Evolutionary conservation across 345 rosid genomes (phyloP).

Genomic region (sweet orange (Citrus sinensis)): DVS_A1.0 CM039161.1:17140001-17140500

Average conservation of each 20-base stretch:
- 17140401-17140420: not conserved
- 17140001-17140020: slow-evolving; percentile 40
- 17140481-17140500: not conserved
- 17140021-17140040: slow-evolving; percentile 13
- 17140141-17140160: slow-evolving; percentile 3
- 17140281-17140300: not conserved
- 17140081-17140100: slow-evolving; percentile 46
- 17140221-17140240: slow-evolving; percentile 16
- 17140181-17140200: not conserved
- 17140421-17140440: not conserved
- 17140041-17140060: slow-evolving; percentile 9
- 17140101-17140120: slow-evolving; percentile 45
- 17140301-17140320: not conserved
- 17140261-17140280: slow-evolving; percentile 39
- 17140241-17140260: slow-evolving; percentile 21
- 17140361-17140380: not conserved
- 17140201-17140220: not conserved
- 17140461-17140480: not conserved
- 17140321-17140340: not conserved
- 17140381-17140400: not conserved
- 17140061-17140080: slow-evolving; percentile 11
- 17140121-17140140: slow-evolving; percentile 25
- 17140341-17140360: not conserved
- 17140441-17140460: not conserved
- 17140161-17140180: not conserved